Percentiles rank a stretch among this genome's conserved stretches.
phyloP scores from a whole-genome alignment of 2,329 filamentous ascomycete species.

The Helotiales sp. region DNA sequence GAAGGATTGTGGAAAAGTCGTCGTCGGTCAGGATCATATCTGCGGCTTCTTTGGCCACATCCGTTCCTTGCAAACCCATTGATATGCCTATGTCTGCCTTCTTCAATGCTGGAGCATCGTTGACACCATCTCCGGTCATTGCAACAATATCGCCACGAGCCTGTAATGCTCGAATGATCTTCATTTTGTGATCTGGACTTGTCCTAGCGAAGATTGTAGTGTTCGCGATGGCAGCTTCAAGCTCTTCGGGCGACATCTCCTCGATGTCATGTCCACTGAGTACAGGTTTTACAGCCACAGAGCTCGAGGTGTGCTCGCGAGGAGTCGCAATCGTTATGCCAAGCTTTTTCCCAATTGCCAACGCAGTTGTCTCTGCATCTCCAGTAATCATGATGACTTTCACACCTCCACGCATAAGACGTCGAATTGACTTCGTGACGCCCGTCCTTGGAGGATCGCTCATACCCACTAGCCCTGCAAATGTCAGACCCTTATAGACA shows the following conservation, averaged over 20 bases:
- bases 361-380: constrained; percentile 89
- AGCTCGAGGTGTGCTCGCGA: constrained; percentile 52
- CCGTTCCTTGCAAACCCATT: constrained; percentile 93
- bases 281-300: constrained; percentile 67
- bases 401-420: constrained; percentile 89
- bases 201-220: constrained; percentile 96
- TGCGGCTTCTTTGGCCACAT: constrained; percentile 95
- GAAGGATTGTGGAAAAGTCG: constrained; percentile 88
- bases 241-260: constrained; percentile 80
- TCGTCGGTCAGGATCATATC: constrained; percentile 92
- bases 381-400: constrained; percentile 99
- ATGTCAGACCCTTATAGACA: constrained; percentile 78
- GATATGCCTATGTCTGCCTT: constrained; percentile 97
- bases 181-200: constrained; percentile 96
- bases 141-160: constrained; percentile 93
- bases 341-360: constrained; percentile 92
- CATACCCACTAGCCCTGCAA: constrained; percentile 94
- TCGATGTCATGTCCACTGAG: constrained; percentile 92
- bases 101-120: constrained; percentile 94
- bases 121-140: constrained; percentile 98
- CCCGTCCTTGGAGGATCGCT: constrained; percentile 91
- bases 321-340: constrained; percentile 77
- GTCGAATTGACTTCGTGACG: constrained; percentile 84
- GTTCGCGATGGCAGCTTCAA: constrained; percentile 80
- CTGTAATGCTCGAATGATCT: constrained; percentile 90